Evolutionary conservation across 495 filamentous ascomycete genomes (phyloP).

Genomic region (Aspergillus bridgeri): DNA sequence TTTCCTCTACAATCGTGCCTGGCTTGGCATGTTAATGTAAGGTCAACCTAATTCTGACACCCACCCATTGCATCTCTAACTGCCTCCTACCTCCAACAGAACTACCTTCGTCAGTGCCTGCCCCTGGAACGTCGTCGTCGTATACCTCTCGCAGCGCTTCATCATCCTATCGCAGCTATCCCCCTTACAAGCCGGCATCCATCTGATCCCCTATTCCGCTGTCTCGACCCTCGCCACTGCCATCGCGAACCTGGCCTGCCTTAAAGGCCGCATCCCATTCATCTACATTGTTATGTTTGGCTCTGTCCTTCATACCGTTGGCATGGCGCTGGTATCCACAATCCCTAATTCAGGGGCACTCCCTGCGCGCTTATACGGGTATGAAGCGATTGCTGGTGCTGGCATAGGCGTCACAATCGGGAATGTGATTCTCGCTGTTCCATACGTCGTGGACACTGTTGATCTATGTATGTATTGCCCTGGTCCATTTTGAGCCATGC

Average conservation of each 20-base stretch:
- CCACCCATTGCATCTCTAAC: conserved; percentile 15
- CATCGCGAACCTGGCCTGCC: conserved; percentile 32
- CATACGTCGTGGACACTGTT: conserved; percentile 35
- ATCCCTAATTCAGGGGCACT: conserved; percentile 30
- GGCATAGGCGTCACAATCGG: conserved; percentile 31
- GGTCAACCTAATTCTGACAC: neutral
- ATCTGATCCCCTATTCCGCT: conserved; percentile 53
- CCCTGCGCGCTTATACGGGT: conserved; percentile 43
- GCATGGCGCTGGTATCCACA: conserved; percentile 46
- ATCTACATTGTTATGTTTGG: conserved; percentile 47
- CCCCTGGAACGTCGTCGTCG: conserved; percentile 47
- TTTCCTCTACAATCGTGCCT: conserved; percentile 30
- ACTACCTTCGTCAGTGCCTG: conserved; percentile 42
- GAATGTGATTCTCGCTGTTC: conserved; percentile 41
- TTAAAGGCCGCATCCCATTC: conserved; percentile 40
- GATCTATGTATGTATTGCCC: conserved; percentile 35
- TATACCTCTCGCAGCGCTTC: conserved; percentile 59
- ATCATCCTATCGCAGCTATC: conserved; percentile 51
- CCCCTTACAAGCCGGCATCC: conserved; percentile 49
- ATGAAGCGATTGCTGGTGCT: conserved; percentile 52
- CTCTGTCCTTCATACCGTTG: conserved; percentile 46
- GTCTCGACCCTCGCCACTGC: conserved; percentile 48
- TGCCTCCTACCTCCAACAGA: neutral
- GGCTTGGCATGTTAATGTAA: conserved; percentile 32
- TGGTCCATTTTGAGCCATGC: too few species aligned